Conservation (phyloP, 73 alveolate species). For the Paraurostyla sp. region DNA sequence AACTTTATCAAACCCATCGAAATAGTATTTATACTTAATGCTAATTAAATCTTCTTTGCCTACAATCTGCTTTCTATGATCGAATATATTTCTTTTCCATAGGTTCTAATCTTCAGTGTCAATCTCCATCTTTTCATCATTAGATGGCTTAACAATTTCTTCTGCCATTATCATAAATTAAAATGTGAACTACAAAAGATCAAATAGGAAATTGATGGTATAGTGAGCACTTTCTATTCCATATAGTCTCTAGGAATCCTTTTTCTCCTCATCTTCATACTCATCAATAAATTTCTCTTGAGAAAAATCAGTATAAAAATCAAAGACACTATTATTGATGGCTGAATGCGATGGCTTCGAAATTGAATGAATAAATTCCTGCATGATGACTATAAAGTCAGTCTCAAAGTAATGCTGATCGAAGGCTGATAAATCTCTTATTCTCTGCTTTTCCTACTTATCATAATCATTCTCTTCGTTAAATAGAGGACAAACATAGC, state of each 20-base stretch:
- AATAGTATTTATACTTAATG: background rate
- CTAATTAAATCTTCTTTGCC: background rate
- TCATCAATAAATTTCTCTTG: conserved; percentile 53
- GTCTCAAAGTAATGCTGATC: conserved; percentile 31
- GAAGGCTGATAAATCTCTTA: conserved; percentile 7
- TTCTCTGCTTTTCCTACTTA: conserved; percentile 10
- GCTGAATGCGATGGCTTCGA: background rate
- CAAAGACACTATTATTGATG: background rate
- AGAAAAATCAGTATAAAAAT: conserved; percentile 30
- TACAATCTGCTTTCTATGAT: conserved; percentile 21
- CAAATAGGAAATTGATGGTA: conserved; percentile 45
- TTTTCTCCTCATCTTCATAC: conserved; percentile 53
- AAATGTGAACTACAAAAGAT: conserved; percentile 53
- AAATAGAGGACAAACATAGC: background rate
- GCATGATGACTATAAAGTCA: background rate
- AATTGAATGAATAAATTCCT: background rate
- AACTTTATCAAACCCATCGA: background rate
- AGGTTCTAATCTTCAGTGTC: background rate
- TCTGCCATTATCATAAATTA: background rate
- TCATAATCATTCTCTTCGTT: conserved; percentile 50
- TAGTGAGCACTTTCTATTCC: conserved; percentile 50
- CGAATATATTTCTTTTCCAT: conserved; percentile 2
- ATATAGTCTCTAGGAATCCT: conserved; percentile 7
- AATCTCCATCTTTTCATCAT: background rate
- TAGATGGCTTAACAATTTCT: background rate